Conservation (phyloP, 2,329 filamentous ascomycete species). For the Verticillium klebahnii region DNA sequence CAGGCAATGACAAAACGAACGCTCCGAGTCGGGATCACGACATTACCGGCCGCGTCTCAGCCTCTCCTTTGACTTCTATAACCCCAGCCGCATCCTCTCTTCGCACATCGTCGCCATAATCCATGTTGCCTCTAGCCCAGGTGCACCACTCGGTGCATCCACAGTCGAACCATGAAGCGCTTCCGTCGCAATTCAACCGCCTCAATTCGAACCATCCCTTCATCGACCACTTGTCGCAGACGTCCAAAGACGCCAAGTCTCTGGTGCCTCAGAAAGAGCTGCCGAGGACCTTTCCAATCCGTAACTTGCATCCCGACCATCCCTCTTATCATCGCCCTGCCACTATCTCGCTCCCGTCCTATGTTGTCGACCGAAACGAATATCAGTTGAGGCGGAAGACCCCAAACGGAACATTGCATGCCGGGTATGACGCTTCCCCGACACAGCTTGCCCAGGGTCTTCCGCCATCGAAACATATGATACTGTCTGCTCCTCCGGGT, state of each 20-base stretch:
- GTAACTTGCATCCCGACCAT: slow-evolving; percentile 25
- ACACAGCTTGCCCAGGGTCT: slow-evolving; percentile 68
- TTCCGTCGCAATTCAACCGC: slow-evolving; percentile 14
- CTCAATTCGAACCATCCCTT: slow-evolving; percentile 16
- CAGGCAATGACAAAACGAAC: slow-evolving; percentile 34
- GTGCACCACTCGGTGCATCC: slow-evolving; percentile 47
- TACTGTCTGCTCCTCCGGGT: slow-evolving; percentile 40
- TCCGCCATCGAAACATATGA: slow-evolving; percentile 77
- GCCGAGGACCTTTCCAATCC: slow-evolving; percentile 30
- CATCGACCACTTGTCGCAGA: slow-evolving; percentile 15
- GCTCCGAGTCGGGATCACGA: background rate
- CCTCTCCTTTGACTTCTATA: slow-evolving; percentile 5
- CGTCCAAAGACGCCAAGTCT: slow-evolving; percentile 9
- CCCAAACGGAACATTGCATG: slow-evolving; percentile 86
- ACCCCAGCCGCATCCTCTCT: background rate
- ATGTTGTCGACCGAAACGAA: slow-evolving; percentile 43
- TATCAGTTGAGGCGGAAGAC: slow-evolving; percentile 88
- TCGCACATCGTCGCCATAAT: background rate
- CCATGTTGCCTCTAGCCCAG: slow-evolving; percentile 48
- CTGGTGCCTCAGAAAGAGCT: slow-evolving; percentile 14
- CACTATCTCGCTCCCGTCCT: slow-evolving; percentile 3
- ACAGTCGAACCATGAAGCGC: slow-evolving; percentile 32
- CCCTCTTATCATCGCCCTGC: slow-evolving; percentile 16
- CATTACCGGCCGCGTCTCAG: background rate
- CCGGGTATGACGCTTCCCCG: slow-evolving; percentile 83